Conservation (phyloP, 495 filamentous ascomycete genomes). For the Usnea hakonensis region DNA sequence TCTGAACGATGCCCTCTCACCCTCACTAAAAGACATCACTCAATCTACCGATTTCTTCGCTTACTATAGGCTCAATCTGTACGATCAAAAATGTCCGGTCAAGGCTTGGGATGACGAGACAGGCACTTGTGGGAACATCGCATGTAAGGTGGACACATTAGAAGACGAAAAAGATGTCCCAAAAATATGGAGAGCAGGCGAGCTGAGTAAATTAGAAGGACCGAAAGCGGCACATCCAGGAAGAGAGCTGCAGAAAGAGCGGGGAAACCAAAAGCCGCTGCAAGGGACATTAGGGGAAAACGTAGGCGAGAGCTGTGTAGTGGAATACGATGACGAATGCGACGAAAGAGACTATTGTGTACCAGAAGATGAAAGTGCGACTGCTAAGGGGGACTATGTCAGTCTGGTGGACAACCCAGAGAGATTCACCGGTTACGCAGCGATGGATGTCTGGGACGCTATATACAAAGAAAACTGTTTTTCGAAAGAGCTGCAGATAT, state of each 20-base stretch:
- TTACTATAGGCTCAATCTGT: constrained; percentile 95
- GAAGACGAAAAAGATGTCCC: constrained; percentile 94
- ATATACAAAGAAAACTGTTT: constrained; percentile 98
- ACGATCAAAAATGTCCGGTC: constrained; percentile 89
- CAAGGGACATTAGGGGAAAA: constrained; percentile 75
- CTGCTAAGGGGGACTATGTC: constrained; percentile 90
- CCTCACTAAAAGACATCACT: constrained; percentile 74
- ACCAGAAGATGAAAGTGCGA: constrained; percentile 84
- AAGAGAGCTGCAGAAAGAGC: constrained; percentile 57
- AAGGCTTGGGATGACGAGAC: constrained; percentile 72
- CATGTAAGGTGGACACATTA: constrained; percentile 92
- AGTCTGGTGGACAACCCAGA: constrained; percentile 90
- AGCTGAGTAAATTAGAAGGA: constrained; percentile 87
- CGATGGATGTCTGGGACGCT: constrained; percentile 85
- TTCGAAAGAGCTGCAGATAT: constrained; percentile 51
- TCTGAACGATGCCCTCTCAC: constrained; percentile 69
- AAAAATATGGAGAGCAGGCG: constrained; percentile 79
- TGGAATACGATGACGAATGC: constrained; percentile 96
- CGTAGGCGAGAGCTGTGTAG: constrained; percentile 89
- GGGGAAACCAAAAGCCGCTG: constrained; percentile 62
- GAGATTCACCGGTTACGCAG: constrained; percentile 88
- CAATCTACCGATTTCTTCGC: constrained; percentile 93
- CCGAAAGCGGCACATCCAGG: constrained; percentile 84
- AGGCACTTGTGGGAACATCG: constrained; percentile 95
- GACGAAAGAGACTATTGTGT: constrained; percentile 97